These are phyloP conservation scores for Fraxinus pennsylvanica DNA, from an alignment of 257 asterid genomes.

Conservation along the genomic window DNA sequence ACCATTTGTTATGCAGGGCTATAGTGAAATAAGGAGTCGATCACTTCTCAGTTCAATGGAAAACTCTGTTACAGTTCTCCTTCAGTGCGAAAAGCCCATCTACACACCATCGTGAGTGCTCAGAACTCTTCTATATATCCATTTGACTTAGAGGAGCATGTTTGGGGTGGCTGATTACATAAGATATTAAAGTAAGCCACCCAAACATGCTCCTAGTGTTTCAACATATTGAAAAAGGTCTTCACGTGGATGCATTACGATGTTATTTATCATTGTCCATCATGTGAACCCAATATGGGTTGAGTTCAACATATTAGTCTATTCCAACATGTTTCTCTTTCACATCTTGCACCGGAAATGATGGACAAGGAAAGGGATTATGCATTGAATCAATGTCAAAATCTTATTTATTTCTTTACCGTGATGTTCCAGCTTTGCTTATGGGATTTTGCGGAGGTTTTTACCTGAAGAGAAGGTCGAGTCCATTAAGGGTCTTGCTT, in stretches of 20 bases:
- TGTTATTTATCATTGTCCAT: background rate
- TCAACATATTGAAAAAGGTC: background rate
- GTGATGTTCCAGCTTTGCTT: conserved; percentile 58
- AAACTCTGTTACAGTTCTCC: conserved; percentile 75
- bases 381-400: background rate
- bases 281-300: background rate
- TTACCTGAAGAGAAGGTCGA: conserved; percentile 87
- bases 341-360: background rate
- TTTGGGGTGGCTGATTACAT: too few species aligned
- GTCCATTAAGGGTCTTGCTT: conserved; percentile 78
- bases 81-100: conserved; percentile 73
- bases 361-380: background rate
- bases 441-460: conserved; percentile 69
- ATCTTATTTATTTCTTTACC: background rate
- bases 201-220: background rate
- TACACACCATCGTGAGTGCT: conserved; percentile 74
- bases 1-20: conserved; percentile 59
- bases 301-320: background rate
- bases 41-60: conserved; percentile 89
- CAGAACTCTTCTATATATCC: background rate
- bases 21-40: conserved; percentile 80
- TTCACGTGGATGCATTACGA: background rate
- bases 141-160: background rate
- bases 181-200: too few species aligned
- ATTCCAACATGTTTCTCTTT: background rate